Base-by-base conservation (phyloP, 2,329 filamentous ascomycete genomes). In the Talaromyces sp. region DNA sequence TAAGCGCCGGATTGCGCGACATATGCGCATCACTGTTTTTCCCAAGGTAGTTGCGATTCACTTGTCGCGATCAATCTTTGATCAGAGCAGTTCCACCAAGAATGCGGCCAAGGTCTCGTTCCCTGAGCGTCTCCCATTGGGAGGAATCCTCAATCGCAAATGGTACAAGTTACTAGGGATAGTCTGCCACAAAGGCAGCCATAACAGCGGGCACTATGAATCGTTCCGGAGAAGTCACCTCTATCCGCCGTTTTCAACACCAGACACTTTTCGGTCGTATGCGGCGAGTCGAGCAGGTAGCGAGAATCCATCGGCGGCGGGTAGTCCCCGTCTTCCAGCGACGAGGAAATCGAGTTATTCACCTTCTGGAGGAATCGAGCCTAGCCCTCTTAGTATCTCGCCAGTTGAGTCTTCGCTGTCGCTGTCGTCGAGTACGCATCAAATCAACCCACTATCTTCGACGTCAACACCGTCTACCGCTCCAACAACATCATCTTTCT, bases 151-250 rank as follows among this genome's bases (percentile, higher is more conserved):
- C 43, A 83, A 88, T 58, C 86, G 88, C 67, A 88, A 86, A 63
- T 88, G 84, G 69, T 99, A 97, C 74, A 90, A 87, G 66, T 80
- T 99, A 5, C 81, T 96, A 0, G 91, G 88, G 11, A 84, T 96
- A 36, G 91, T 99, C 36, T 96, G 90, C 21, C 94, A 99, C 70
- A 96, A 96, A 68, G 94, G 94, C 37, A 95, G 89, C 62, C 94
- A 99, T 71, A 88, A 96, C 69, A 96, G 91, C 66, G 94, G 94
- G 0, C 94, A 99, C 70, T 99, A 99, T 75, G 94, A 99, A 72
- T 93, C 91, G 0, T 97, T 97, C 73, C 84, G 94, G 35, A 84
- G 94, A 37, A 94, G 97, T 73, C 88, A 89, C 59, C 76, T 90
- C 8, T 84, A 87, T 53, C 78, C 88, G 2, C 92, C 92, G 0